Evolutionary conservation across 371 early-diverging fungal species (phyloP).

Genomic region (Coemansia sp.): DNA sequence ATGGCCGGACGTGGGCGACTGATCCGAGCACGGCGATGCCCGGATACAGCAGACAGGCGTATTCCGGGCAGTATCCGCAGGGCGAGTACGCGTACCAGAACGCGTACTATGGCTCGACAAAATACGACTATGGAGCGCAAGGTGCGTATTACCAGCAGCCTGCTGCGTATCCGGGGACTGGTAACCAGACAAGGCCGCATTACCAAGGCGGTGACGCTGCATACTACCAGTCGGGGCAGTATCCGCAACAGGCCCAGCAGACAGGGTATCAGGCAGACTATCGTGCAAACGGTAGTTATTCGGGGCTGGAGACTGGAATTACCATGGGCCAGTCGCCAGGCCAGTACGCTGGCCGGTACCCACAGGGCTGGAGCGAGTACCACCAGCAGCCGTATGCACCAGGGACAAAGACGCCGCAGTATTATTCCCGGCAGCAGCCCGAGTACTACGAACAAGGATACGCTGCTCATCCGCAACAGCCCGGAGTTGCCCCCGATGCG

Average conservation of each 20-base stretch:
- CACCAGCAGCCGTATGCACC: slow-evolving; percentile 26
- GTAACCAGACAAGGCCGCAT: slow-evolving; percentile 9
- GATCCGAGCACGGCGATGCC: slow-evolving; percentile 9
- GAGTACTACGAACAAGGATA: slow-evolving; percentile 26
- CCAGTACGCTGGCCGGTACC: slow-evolving; percentile 6
- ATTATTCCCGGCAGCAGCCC: slow-evolving; percentile 12
- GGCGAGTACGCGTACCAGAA: slow-evolving; percentile 3
- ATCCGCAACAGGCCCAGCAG: slow-evolving; percentile 8
- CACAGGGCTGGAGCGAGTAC: slow-evolving; percentile 30
- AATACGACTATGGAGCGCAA: slow-evolving; percentile 23
- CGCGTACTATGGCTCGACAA: slow-evolving; percentile 22
- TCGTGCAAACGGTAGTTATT: slow-evolving; percentile 20
- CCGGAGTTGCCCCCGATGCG: neutral
- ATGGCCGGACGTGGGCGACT: neutral
- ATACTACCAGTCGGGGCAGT: slow-evolving; percentile 17
- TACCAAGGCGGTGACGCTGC: slow-evolving; percentile 6
- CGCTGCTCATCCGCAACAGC: slow-evolving; percentile 8
- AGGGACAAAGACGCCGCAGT: slow-evolving; percentile 10
- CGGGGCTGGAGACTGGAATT: slow-evolving; percentile 36
- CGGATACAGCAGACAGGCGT: slow-evolving; percentile 6
- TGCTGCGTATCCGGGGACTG: neutral
- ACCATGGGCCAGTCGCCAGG: slow-evolving; percentile 22
- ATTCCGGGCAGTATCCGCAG: neutral
- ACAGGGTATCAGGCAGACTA: slow-evolving; percentile 13
- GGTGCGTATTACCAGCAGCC: slow-evolving; percentile 15